A percentile compares a stretch with the other conserved stretches of the same genome.
phyloP scores from a whole-genome alignment of 2,329 filamentous ascomycete genomes.

The Penicillium occitanis region DNA sequence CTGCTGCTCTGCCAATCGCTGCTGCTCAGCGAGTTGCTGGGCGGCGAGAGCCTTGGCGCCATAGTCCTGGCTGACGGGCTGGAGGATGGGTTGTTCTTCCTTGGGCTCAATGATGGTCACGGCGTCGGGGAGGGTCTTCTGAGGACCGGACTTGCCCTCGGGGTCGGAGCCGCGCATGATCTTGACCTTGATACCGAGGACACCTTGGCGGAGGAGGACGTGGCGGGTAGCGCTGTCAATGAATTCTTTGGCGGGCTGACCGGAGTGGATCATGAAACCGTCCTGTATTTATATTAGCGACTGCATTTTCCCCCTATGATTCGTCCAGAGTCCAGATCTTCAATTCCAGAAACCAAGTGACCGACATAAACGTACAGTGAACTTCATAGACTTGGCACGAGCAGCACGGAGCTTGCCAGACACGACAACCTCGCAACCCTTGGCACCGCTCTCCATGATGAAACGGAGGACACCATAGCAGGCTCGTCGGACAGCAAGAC shows the following conservation, averaged over 20 bases:
- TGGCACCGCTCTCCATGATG: slow-evolving; percentile 99
- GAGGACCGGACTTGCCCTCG: slow-evolving; percentile 96
- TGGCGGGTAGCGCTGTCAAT: slow-evolving; percentile 98
- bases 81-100: slow-evolving; percentile 94
- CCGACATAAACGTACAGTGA: slow-evolving; percentile 68
- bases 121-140: slow-evolving; percentile 95
- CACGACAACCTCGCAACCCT: slow-evolving; percentile 99
- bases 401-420: slow-evolving; percentile 98
- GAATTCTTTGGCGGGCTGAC: slow-evolving; percentile 99
- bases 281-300: slow-evolving; percentile 51
- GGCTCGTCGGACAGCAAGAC: slow-evolving; percentile 94
- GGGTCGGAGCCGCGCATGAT: slow-evolving; percentile 99
- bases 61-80: slow-evolving; percentile 98
- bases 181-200: slow-evolving; percentile 99
- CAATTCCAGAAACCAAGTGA: no score
- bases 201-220: slow-evolving; percentile 99
- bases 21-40: slow-evolving; percentile 56
- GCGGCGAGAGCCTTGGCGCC: slow-evolving; percentile 81
- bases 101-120: slow-evolving; percentile 99
- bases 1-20: slow-evolving; percentile 60
- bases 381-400: slow-evolving; percentile 99
- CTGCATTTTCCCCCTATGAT: background rate
- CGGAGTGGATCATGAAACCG: slow-evolving; percentile 99
- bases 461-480: slow-evolving; percentile 99
- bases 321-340: background rate